Conservation (phyloP, 768 basidiomycete genomes). For the Lactarius indigo region DNA sequence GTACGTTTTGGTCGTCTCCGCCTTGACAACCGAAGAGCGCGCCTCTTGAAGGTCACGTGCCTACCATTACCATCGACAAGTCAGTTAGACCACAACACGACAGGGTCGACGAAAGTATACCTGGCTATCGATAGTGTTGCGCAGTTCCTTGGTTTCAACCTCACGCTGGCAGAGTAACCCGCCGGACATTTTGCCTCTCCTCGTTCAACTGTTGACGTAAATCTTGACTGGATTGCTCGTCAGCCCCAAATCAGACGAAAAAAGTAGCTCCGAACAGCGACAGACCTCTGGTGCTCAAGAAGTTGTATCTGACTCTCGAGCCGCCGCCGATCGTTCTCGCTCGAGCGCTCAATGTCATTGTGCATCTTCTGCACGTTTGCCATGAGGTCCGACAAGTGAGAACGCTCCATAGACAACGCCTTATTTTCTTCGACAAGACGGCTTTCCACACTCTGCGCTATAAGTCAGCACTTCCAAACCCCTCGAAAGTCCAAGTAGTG, state of each 20-base stretch:
- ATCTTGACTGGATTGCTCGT: constrained; percentile 55
- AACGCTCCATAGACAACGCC: constrained; percentile 71
- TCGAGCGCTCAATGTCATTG: constrained; percentile 77
- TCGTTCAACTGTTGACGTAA: constrained; percentile 62
- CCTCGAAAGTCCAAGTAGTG: background rate
- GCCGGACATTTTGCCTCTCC: constrained; percentile 73
- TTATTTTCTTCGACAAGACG: constrained; percentile 87
- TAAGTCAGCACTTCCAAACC: background rate
- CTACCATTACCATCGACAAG: constrained; percentile 35
- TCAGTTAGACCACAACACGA: background rate
- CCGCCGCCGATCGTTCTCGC: constrained; percentile 77
- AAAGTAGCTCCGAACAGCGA: constrained; percentile 7
- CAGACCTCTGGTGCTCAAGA: constrained; percentile 76
- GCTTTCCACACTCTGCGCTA: constrained; percentile 62
- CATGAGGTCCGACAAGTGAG: constrained; percentile 85
- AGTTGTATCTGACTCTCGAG: constrained; percentile 77
- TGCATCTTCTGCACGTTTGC: constrained; percentile 88
- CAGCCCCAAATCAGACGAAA: background rate
- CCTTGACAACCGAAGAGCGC: constrained; percentile 64
- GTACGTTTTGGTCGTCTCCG: constrained; percentile 76
- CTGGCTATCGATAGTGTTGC: constrained; percentile 63
- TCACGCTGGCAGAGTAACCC: constrained; percentile 78
- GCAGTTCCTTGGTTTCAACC: constrained; percentile 72
- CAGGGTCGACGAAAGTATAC: constrained; percentile 42
- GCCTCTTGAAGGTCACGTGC: constrained; percentile 60